Evolutionary conservation across 192 early-diverging fungal genomes (phyloP).

Genomic region (Linnemannia elongata): DNA sequence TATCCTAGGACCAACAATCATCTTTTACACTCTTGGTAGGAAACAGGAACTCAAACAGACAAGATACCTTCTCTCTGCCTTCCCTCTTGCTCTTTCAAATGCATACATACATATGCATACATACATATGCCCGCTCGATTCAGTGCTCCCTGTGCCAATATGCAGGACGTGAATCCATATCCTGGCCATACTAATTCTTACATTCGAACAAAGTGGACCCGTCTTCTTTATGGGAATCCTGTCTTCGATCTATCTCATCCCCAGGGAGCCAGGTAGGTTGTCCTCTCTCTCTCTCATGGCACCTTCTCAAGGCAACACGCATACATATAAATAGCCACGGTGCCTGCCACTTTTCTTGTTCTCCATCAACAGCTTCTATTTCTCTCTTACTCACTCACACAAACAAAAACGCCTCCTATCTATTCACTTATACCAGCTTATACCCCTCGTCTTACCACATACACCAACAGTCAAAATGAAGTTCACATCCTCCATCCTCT

Average conservation of each 20-base stretch:
- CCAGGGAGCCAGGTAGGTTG: not conserved
- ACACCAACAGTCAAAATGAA: conserved; percentile 24
- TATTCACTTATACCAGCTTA: not conserved
- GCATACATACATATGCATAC: not conserved
- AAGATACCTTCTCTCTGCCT: not conserved
- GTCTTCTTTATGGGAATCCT: not conserved
- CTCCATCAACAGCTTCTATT: not conserved
- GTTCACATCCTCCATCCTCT: conserved; percentile 23
- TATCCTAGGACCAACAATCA: not conserved
- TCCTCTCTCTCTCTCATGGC: not conserved
- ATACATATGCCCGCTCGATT: not conserved
- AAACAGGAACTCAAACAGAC: not conserved
- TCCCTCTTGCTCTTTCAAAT: no score
- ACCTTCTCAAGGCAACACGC: not conserved
- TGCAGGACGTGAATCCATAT: not conserved
- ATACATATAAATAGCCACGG: not conserved
- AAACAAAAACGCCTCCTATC: not conserved
- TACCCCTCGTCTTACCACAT: not conserved
- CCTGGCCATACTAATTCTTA: conserved; percentile 6
- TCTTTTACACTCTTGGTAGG: not conserved
- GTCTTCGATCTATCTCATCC: not conserved
- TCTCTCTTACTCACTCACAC: not conserved
- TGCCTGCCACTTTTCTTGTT: not conserved
- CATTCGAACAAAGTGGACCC: not conserved
- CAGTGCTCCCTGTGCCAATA: not conserved